Base-by-base conservation (phyloP, 1,284 basidiomycete species). In the Mycena citricolor region DNA sequence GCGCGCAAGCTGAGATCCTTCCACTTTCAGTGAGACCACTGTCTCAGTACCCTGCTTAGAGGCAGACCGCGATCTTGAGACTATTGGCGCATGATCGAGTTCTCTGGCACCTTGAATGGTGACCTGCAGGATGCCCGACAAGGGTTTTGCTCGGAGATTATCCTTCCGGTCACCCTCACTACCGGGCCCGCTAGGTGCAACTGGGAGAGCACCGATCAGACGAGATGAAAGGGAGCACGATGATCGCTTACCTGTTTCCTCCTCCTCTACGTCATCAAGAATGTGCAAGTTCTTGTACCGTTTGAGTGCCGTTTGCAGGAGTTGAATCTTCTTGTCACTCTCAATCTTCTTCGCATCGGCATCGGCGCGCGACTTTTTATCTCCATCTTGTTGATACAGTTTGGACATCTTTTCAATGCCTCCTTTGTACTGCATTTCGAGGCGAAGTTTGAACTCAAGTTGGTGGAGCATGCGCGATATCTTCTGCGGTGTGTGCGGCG, bases 331-430 rank as follows among this genome's bases (percentile, higher is more conserved):
- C 68, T 87, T 87, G 62, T 97, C 92, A 63, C 88, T 93, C 68
- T 99, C 95, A 24, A 95, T 76, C 52, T 88, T 81, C 71, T 98
- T 98, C 61, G 81, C 83, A 64, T 97, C 94, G 2, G 95, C 94
- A 62, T 99, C 95, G 23, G 80, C 81, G 57, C 87, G 79, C 29
- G 91, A 86, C 62, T 90, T 89, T 74, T 95, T 94, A 70, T 99
- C 95, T 37, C 94, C 94, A 59, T 98, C 95, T 8, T 88, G 90
- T 59, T 93, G 84, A 66, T 95, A 97, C 32, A 95, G 73, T 62
- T 86, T 90, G 26, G 90, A 90, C 94, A 99, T 99, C 74, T 98
- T 98, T 68, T 99, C 95, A 58, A 98, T 97, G 35, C 97, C 97
- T 61, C 86, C 81, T 74, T 97, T 97, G 76, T 98, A 98, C 69